Conservation (phyloP, 192 early-diverging fungal species). For the Coemansia sp. region DNA sequence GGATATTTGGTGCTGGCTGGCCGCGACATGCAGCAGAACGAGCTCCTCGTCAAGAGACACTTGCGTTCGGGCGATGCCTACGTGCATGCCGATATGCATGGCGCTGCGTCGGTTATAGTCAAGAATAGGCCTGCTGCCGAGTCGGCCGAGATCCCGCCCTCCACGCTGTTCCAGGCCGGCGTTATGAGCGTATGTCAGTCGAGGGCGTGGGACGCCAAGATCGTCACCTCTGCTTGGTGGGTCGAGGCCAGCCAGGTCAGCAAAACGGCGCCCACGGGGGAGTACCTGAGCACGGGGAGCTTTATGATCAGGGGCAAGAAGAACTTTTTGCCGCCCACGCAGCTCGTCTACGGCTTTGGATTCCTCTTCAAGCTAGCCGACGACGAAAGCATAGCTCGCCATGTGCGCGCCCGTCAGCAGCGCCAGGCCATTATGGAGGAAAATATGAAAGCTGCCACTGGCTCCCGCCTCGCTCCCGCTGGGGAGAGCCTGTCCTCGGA, state of each 20-base stretch:
- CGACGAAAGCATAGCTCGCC: constrained; percentile 72
- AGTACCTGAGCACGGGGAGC: constrained; percentile 83
- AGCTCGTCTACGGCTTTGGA: constrained; percentile 96
- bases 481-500: background rate
- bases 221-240: constrained; percentile 94
- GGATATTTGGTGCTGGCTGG: constrained; percentile 93
- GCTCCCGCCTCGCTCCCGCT: background rate
- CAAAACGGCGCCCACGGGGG: constrained; percentile 88
- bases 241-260: constrained; percentile 83
- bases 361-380: constrained; percentile 83
- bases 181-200: constrained; percentile 93
- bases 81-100: constrained; percentile 92
- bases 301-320: constrained; percentile 97
- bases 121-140: constrained; percentile 62
- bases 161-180: constrained; percentile 91
- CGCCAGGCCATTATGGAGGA: constrained; percentile 40
- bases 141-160: constrained; percentile 68
- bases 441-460: constrained; percentile 12
- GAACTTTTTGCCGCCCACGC: constrained; percentile 88
- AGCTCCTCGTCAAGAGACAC: constrained; percentile 78
- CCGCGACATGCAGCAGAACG: constrained; percentile 90
- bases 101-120: constrained; percentile 85
- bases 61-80: constrained; percentile 73
- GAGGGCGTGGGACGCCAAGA: constrained; percentile 96
- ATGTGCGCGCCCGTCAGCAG: constrained; percentile 66